Evolutionary conservation across 352 stramenopile genomes (phyloP).

Genomic region (Phytopythium delawarense): DNA sequence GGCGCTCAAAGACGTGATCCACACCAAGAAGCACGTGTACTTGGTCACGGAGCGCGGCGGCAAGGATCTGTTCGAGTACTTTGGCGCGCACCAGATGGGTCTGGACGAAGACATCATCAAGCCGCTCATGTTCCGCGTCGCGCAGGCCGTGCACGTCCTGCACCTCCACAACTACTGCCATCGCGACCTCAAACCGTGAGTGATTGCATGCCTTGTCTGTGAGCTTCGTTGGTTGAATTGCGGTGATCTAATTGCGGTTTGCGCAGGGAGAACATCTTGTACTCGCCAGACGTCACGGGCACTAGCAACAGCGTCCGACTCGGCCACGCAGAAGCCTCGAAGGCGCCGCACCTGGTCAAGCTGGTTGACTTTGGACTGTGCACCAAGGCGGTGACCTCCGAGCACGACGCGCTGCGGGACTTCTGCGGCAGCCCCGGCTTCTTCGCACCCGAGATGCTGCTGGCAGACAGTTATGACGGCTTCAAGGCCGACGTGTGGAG

Average conservation of each 20-base stretch:
- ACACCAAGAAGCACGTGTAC: constrained; percentile 77
- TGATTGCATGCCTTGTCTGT: background rate
- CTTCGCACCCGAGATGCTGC: constrained; percentile 81
- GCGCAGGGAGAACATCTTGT: constrained; percentile 70
- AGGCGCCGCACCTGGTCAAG: constrained; percentile 40
- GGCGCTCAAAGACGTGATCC: constrained; percentile 65
- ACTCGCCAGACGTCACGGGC: constrained; percentile 20
- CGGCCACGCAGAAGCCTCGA: background rate
- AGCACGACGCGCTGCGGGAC: constrained; percentile 44
- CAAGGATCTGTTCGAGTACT: constrained; percentile 84
- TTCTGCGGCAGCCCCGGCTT: constrained; percentile 84
- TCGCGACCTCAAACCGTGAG: constrained; percentile 73
- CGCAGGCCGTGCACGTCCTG: constrained; percentile 46
- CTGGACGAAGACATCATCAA: constrained; percentile 39
- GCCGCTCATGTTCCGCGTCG: constrained; percentile 38
- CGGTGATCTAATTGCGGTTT: background rate
- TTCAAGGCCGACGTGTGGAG: constrained; percentile 83
- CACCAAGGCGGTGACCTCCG: constrained; percentile 31
- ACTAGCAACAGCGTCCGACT: background rate
- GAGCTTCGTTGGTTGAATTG: background rate
- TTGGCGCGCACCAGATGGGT: constrained; percentile 44
- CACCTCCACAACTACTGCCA: constrained; percentile 74
- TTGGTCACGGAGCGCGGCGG: constrained; percentile 78
- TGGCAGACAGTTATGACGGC: constrained; percentile 61
- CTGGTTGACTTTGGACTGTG: constrained; percentile 83